Evolutionary conservation across 2,329 filamentous ascomycete species (phyloP), one percentile per base, ranked within the genome.

Genomic region (Colletotrichum musae): DNA sequence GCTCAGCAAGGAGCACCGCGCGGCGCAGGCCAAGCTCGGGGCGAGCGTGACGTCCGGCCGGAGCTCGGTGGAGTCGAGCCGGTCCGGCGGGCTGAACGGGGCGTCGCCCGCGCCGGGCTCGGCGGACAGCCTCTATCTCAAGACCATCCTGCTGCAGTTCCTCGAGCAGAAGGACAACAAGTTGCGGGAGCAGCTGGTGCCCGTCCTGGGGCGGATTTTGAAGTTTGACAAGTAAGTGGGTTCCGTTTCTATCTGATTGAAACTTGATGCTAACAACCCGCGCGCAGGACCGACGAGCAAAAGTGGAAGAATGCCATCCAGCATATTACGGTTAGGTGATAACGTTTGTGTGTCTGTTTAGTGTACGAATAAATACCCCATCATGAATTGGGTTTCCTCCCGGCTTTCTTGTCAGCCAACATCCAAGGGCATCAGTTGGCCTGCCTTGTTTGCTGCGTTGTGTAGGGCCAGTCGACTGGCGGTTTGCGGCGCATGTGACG

Each of bases 291-390:
- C 36, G 94, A 97, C 74, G 93, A 96, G 81, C 91, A 96, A 80
- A 95, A 94, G 80, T 97, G 94, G 94, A 89, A 92, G 80, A 88
- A 91, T 18, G 94, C 92, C 3, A 91, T 97, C 16, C 85, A 88
- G 70, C 84, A 87, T 61, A 82, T 86, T 43, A 80, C 78, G 16
- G 79, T 78, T 51, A 75, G 80, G 58, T 81, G 59, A 72, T 10
- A 10, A 36, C 7, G 32, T 3, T 10, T 36, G 32, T 36, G 32
- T 73, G 21, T n/a, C 12, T 64, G 61, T 50, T 26, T 53, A 54
- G 50, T 66, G 62, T 69, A 66, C 36, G 26, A 60, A 43, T 47
- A 60, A 66, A 69, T 54, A 66, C 56, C 66, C 39, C 56, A 52
- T 13, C 18, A n/a, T 32, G 48, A 61, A 15, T 43, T 43, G 41